These are phyloP conservation scores for Cronartium quercuum DNA, from an alignment of 1,284 basidiomycete species.

Conservation along the genomic window DNA sequence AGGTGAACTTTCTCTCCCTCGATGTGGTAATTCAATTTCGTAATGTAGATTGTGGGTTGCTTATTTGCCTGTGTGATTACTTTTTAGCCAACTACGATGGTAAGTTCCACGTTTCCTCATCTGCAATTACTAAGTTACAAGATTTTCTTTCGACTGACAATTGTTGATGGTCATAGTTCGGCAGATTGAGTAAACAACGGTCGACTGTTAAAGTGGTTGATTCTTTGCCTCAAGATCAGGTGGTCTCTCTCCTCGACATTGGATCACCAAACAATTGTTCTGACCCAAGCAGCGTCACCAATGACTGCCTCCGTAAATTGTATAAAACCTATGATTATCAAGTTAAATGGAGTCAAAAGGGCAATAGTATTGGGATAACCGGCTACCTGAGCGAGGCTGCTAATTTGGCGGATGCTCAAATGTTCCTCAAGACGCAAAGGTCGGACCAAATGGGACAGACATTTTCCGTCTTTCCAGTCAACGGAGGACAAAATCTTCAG, in stretches of 20 bases:
- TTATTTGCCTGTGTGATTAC: not conserved
- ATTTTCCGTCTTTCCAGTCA: conserved; percentile 18
- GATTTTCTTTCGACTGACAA: not conserved
- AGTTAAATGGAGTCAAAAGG: not conserved
- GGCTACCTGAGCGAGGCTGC: conserved; percentile 26
- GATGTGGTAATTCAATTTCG: too few species aligned
- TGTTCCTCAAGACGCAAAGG: conserved; percentile 19
- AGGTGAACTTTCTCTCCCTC: conserved; percentile 4
- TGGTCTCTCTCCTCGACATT: not conserved
- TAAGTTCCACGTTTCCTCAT: not conserved
- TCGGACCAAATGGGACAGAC: conserved; percentile 1
- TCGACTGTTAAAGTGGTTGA: not conserved
- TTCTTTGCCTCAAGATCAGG: not conserved
- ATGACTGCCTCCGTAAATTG: conserved; percentile 28
- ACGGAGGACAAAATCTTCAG: conserved; percentile 15
- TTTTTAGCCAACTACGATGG: conserved; percentile 36
- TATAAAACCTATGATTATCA: conserved; percentile 19
- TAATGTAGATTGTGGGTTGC: not conserved
- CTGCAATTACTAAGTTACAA: not conserved
- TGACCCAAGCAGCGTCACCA: conserved; percentile 22
- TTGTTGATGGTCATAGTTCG: conserved; percentile 3
- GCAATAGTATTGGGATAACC: conserved; percentile 31
- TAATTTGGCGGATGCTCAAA: conserved; percentile 12
- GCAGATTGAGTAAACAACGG: conserved; percentile 12
- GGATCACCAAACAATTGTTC: conserved; percentile 7